Evolutionary conservation across 352 stramenopile species (phyloP).

Genomic region (Pythium insidiosum): DNA sequence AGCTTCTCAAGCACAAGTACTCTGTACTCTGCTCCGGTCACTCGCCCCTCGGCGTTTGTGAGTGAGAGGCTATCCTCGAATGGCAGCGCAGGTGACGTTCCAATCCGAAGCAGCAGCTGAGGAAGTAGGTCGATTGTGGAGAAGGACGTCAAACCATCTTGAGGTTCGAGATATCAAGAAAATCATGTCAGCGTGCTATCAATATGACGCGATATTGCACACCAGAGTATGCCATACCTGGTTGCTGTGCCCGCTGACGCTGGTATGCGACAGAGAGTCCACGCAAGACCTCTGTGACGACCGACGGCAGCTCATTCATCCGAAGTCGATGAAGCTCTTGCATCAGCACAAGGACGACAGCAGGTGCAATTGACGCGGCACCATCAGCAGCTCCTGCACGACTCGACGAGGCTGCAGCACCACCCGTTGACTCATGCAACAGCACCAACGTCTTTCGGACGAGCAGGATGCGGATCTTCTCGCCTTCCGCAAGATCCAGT

Average conservation of each 20-base stretch:
- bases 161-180: neutral
- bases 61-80: conserved; percentile 12
- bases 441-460: too few relatives aligned
- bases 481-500: conserved; percentile 5
- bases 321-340: conserved; percentile 29
- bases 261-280: conserved; percentile 18
- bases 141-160: conserved; percentile 23
- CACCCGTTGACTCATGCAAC: too few relatives aligned
- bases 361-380: conserved; percentile 22
- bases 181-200: neutral
- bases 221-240: conserved; percentile 10
- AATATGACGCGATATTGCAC: too few relatives aligned
- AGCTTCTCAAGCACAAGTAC: conserved; percentile 24
- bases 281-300: conserved; percentile 26
- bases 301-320: conserved; percentile 14
- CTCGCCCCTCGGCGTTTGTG: conserved; percentile 6
- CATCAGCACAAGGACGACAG: conserved; percentile 16
- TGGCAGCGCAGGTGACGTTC: conserved; percentile 14
- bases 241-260: conserved; percentile 18
- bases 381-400: conserved; percentile 12
- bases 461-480: conserved; percentile 22
- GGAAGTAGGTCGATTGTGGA: conserved; percentile 37
- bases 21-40: conserved; percentile 23
- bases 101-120: conserved; percentile 29
- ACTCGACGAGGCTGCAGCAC: too few relatives aligned